A percentile compares a stretch with the other conserved stretches of the same genome.
Conservation (phyloP, 169 alveolate genomes). For the Plasmodium sp. region DNA sequence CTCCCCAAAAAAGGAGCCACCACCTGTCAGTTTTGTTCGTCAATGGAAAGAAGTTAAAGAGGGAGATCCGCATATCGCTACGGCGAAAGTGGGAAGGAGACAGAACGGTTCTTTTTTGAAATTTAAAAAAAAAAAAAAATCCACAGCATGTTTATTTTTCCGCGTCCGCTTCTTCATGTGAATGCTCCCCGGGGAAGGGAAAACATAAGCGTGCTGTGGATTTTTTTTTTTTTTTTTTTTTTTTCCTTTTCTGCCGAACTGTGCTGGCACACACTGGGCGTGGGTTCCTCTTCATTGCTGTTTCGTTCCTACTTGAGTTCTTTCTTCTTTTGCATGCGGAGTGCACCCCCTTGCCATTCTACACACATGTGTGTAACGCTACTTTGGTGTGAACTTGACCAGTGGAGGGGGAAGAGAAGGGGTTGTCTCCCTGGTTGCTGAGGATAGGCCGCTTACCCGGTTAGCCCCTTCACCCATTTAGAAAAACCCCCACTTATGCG, state of each 20-base stretch:
- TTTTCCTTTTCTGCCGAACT: not conserved
- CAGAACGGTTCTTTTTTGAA: not conserved
- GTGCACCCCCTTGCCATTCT: not conserved
- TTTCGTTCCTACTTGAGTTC: not conserved
- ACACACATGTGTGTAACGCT: not conserved
- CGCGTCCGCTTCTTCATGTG: not conserved
- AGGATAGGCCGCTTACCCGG: not conserved
- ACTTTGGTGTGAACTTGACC: not conserved
- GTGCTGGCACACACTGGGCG: not conserved
- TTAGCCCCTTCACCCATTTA: not conserved
- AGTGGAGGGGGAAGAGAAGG: no score
- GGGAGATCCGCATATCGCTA: not conserved
- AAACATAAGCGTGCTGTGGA: not conserved
- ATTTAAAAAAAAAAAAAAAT: no score
- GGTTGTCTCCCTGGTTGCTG: not conserved
- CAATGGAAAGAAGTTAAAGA: not conserved
- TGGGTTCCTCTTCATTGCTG: not conserved
- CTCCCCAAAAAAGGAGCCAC: not conserved
- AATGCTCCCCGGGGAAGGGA: not conserved
- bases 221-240: not conserved
- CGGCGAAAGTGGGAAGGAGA: not conserved
- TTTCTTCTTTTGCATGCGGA: not conserved
- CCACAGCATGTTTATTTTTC: not conserved
- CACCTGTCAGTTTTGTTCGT: not conserved
- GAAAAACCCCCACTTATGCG: not conserved